Evolutionary conservation across 441 rosid genomes (phyloP).

Genomic region (Populus hybrid): DNA sequence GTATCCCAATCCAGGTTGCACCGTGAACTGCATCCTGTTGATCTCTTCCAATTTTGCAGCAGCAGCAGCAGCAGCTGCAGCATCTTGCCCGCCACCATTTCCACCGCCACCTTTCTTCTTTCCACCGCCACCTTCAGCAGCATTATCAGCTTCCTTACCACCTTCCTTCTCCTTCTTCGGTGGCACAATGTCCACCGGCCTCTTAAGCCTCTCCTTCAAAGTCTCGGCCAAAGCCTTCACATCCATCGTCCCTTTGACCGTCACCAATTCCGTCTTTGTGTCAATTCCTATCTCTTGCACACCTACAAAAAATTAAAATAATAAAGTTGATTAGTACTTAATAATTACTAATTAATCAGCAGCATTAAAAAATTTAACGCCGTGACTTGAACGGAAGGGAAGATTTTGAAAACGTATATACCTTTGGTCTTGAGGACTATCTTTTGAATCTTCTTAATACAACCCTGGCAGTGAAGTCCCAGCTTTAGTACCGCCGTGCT

Average conservation of each 20-base stretch:
- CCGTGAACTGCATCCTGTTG: slow-evolving; percentile 42
- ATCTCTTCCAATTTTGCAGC: slow-evolving; percentile 29
- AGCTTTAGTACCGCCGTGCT: slow-evolving; percentile 76
- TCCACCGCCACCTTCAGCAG: background rate
- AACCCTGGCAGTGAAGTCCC: slow-evolving; percentile 65
- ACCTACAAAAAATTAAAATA: slow-evolving; percentile 32
- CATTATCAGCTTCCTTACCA: background rate
- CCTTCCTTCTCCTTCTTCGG: slow-evolving; percentile 70
- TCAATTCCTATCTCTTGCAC: slow-evolving; percentile 52
- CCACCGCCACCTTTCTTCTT: slow-evolving; percentile 21
- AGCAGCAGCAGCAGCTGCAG: background rate
- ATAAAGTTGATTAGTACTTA: background rate
- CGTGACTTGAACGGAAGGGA: background rate
- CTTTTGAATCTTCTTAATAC: slow-evolving; percentile 59
- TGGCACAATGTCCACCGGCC: slow-evolving; percentile 65
- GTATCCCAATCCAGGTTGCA: slow-evolving; percentile 22
- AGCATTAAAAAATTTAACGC: background rate
- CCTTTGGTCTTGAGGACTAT: slow-evolving; percentile 49
- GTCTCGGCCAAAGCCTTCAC: slow-evolving; percentile 49
- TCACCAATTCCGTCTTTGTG: slow-evolving; percentile 57
- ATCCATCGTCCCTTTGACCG: slow-evolving; percentile 85
- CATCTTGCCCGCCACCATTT: background rate
- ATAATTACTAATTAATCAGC: background rate
- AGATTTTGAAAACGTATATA: slow-evolving; percentile 8
- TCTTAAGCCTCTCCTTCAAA: slow-evolving; percentile 55